A percentile compares a stretch with the other conserved stretches of the same genome.
Evolutionary conservation across 805 yeast genomes (phyloP).

Genomic region (Cyberlindnera maclurae): DNA sequence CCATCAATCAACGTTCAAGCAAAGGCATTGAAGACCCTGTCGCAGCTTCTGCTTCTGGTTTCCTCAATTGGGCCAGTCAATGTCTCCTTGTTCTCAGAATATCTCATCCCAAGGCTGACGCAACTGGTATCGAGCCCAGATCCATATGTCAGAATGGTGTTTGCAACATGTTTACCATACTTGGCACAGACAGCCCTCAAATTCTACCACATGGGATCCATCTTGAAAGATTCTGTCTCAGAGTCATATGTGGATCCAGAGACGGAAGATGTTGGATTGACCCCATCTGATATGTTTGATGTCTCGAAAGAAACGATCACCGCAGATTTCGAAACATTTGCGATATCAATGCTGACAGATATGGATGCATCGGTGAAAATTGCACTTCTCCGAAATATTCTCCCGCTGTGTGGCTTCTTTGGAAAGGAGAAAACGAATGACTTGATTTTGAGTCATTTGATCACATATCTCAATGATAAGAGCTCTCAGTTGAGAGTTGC

Average conservation of each 20-base stretch:
- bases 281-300: slow-evolving; percentile 28
- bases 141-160: slow-evolving; percentile 49
- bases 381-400: slow-evolving; percentile 61
- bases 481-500: slow-evolving; percentile 59
- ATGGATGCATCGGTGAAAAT: slow-evolving; percentile 57
- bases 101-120: slow-evolving; percentile 64
- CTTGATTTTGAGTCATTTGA: slow-evolving; percentile 79
- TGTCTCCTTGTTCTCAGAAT: slow-evolving; percentile 72
- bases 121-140: slow-evolving; percentile 33
- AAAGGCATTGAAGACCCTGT: slow-evolving; percentile 53
- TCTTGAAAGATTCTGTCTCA: slow-evolving; percentile 34
- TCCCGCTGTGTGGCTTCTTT: slow-evolving; percentile 71
- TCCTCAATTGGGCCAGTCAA: slow-evolving; percentile 67
- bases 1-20: slow-evolving; percentile 57
- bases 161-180: slow-evolving; percentile 68
- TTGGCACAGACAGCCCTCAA: slow-evolving; percentile 59
- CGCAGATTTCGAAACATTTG: slow-evolving; percentile 55
- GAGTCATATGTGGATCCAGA: slow-evolving; percentile 37
- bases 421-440: slow-evolving; percentile 89
- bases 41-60: slow-evolving; percentile 62
- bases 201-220: slow-evolving; percentile 55
- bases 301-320: slow-evolving; percentile 38
- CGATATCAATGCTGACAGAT: slow-evolving; percentile 65
- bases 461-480: slow-evolving; percentile 83
- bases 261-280: slow-evolving; percentile 32